Conservation (phyloP, 164 flowering plant species). For the Magnolia sinica region DNA sequence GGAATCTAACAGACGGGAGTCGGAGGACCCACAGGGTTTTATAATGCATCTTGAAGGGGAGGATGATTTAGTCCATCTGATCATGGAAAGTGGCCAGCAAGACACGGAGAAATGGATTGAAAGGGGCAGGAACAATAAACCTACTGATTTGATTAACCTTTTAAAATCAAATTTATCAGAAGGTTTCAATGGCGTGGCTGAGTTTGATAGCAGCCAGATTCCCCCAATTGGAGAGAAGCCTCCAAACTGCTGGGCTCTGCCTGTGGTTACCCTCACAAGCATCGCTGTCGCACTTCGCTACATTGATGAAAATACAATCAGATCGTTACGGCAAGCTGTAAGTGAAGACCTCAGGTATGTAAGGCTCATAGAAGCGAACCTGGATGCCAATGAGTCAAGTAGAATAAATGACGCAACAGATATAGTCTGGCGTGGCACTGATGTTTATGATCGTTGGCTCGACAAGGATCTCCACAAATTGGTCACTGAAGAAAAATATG, state of each 20-base stretch:
- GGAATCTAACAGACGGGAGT: slow-evolving; percentile 23
- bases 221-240: slow-evolving; percentile 41
- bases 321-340: slow-evolving; percentile 28
- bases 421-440: slow-evolving; percentile 50
- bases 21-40: slow-evolving; percentile 32
- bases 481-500: slow-evolving; percentile 21
- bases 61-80: slow-evolving; percentile 35
- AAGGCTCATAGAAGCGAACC: slow-evolving; percentile 32
- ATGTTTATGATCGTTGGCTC: slow-evolving; percentile 43
- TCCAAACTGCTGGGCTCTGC: slow-evolving; percentile 61
- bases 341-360: slow-evolving; percentile 44
- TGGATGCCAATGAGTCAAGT: slow-evolving; percentile 22
- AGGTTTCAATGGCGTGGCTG: slow-evolving; percentile 36
- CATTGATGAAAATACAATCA: slow-evolving; percentile 7
- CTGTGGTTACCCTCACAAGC: slow-evolving; percentile 55
- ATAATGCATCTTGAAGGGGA: slow-evolving; percentile 63
- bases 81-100: slow-evolving; percentile 30
- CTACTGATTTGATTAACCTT: slow-evolving; percentile 40
- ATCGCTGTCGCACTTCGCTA: slow-evolving; percentile 52
- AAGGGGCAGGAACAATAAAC: slow-evolving; percentile 35
- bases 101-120: slow-evolving; percentile 35
- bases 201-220: slow-evolving; percentile 41
- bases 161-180: slow-evolving; percentile 17
- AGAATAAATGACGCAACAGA: slow-evolving; percentile 47
- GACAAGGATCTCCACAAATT: slow-evolving; percentile 46